Base-by-base conservation (phyloP, 441 rosid species). In the Arabidopsis lyrata region DNA sequence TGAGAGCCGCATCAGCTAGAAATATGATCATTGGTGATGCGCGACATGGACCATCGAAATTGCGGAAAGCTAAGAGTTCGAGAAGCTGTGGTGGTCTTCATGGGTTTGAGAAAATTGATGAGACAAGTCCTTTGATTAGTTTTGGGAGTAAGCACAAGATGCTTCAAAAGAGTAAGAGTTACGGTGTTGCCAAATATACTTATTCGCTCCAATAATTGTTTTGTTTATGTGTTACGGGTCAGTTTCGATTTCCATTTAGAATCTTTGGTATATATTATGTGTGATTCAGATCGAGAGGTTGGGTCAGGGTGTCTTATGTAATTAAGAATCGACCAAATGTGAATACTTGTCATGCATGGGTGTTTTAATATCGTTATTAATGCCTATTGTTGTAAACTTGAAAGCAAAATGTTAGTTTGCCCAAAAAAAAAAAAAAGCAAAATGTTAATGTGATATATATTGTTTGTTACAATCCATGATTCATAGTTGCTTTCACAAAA, bases 21-120 rank as follows among this genome's bases (percentile, higher is more conserved):
- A 82, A 74, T 50, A 36, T 3, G 45, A 76, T 70, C 2, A 6
- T 4, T 47, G 50, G 61, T 44, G 63, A 61, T 54, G 15, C 64
- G 5, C 2, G 22, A 29, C 5, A 8, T 39, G 78, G 31, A 67
- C 68, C 57, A 39, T n/a, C 55, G 0, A 66, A 58, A 66, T 2
- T 68, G 16, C 20, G 16, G 1, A 62, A 75, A 34, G 74, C 70
- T 41, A 66, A 72, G 10, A 63, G 82, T 80, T 75, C 73, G 0
- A 80, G 88, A 70, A 86, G 83, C 74, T 48, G 12, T 2, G 84
- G 83, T 73, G 81, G 80, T 55, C 42, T 27, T 5, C 36, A 81
- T 32, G 84, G 76, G 5, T 81, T 87, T 18, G 93, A 88, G 70
- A 86, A 82, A 70, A 92, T 92, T 34, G 96, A 88, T 59, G 98